Conservation (phyloP, 495 filamentous ascomycete genomes). For the Venustampulla echinocandica region DNA sequence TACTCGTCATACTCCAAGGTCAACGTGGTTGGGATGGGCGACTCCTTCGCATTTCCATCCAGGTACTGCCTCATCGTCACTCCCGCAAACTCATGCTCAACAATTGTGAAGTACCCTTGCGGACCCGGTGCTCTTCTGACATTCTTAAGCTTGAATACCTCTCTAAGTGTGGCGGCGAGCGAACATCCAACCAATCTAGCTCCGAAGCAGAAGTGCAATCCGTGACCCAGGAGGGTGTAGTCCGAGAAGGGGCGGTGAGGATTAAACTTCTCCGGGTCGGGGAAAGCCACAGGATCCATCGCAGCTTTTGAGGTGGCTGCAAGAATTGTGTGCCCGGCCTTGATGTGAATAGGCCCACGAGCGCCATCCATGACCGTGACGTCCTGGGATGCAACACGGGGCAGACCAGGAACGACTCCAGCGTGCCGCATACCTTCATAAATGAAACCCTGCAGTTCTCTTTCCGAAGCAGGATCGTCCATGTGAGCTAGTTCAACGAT, state of each 20-base stretch:
- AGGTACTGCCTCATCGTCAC: slow-evolving; percentile 32
- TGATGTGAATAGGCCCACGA: slow-evolving; percentile 33
- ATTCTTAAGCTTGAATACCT: slow-evolving; percentile 31
- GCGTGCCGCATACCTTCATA: slow-evolving; percentile 42
- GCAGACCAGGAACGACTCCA: slow-evolving; percentile 46
- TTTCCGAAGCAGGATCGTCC: slow-evolving; percentile 38
- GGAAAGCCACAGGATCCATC: slow-evolving; percentile 56
- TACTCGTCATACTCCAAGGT: slow-evolving; percentile 31
- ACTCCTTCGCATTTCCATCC: slow-evolving; percentile 30
- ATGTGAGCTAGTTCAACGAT: slow-evolving; percentile 49
- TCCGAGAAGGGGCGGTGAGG: slow-evolving; percentile 57
- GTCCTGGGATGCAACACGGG: slow-evolving; percentile 39
- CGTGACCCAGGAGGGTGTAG: slow-evolving; percentile 60
- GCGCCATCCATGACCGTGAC: slow-evolving; percentile 46
- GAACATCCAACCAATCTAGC: slow-evolving; percentile 50
- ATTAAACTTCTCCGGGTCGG: slow-evolving; percentile 56
- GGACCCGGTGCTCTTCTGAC: slow-evolving; percentile 31
- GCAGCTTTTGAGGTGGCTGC: slow-evolving; percentile 51
- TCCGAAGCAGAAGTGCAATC: slow-evolving; percentile 55
- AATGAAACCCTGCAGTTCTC: slow-evolving; percentile 33
- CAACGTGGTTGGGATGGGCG: slow-evolving; percentile 30
- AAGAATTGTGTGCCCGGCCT: slow-evolving; percentile 36
- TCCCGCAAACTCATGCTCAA: slow-evolving; percentile 28
- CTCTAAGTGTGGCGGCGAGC: slow-evolving; percentile 52
- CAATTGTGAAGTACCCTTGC: slow-evolving; percentile 24